Conservation (phyloP, 208 protist genomes). For the Leishmania lainsoni region DNA sequence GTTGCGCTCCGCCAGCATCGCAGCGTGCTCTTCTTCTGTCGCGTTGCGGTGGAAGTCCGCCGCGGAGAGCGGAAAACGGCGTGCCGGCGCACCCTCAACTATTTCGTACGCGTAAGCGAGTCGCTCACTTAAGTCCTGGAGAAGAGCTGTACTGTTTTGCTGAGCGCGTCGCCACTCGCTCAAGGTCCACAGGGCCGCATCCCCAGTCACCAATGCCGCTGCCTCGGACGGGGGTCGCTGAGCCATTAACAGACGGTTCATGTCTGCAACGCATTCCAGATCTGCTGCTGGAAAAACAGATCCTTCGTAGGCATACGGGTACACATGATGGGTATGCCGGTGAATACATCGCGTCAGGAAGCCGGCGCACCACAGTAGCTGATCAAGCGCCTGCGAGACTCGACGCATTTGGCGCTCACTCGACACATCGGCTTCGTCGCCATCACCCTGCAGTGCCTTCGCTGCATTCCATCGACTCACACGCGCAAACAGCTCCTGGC, state of each 20-base stretch:
- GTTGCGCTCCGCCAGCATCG: not conserved
- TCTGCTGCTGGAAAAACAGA: constrained; percentile 64
- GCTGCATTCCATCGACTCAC: constrained; percentile 47
- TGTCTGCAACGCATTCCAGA: constrained; percentile 43
- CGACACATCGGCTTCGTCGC: not conserved
- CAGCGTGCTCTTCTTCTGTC: not conserved
- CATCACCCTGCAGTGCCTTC: constrained; percentile 6
- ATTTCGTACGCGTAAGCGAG: constrained; percentile 27
- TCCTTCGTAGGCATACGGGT: constrained; percentile 48
- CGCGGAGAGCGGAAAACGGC: constrained; percentile 20
- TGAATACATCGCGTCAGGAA: constrained; percentile 20
- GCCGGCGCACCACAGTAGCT: constrained; percentile 30
- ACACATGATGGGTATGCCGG: constrained; percentile 1
- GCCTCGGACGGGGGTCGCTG: constrained; percentile 1
- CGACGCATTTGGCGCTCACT: not conserved
- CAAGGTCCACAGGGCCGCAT: not conserved
- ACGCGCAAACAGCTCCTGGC: constrained; percentile 66
- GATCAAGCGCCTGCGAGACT: constrained; percentile 6
- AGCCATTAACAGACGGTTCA: constrained; percentile 11
- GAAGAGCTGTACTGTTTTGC: constrained; percentile 11
- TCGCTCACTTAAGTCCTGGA: constrained; percentile 25
- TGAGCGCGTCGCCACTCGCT: constrained; percentile 11
- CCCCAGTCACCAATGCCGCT: not conserved
- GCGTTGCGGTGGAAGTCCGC: constrained; percentile 13
- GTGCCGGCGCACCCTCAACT: constrained; percentile 2